Evolutionary conservation across 306 rosid genomes (phyloP), one percentile per base, ranked within the genome.

Genomic region (Coriaria nepalensis): DNA sequence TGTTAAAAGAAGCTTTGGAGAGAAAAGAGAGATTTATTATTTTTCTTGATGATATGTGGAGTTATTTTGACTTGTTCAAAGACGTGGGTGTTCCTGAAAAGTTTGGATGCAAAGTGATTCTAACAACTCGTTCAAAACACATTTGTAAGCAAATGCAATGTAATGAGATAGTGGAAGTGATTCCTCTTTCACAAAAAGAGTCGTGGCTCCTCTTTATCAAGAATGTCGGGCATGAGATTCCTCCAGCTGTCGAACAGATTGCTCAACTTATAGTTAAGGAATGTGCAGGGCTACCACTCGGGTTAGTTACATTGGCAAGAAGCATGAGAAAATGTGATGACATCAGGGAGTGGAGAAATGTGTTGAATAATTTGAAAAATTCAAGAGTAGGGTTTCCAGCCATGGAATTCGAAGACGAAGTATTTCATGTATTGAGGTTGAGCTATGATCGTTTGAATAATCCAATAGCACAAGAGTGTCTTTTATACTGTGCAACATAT

Each of bases 31-130:
- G 43, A 29, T 53, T 63, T 59, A 51, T 59, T 4, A 4, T 69
- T 4, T 38, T 69, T 7, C 43, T 69, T 9, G 80, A 74, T 9
- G 80, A 69, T 40, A 2, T 74, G 11, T 71, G 71, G 78, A 44
- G 8, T 7, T 6, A 11, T 2, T 2, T 68, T 32, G 68, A 73
- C 5, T 37, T 73, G 4, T 20, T 20, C 29, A 12, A 34, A 36
- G 43, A 0, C 9, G 12, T 68, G 4, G 74, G 79, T 13, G 13
- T 69, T 11, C 69, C 68, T 20, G 29, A 20, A 9, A 8, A 8
- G 13, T 47, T 51, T 20, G 59, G 57, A 0, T 29, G 47, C 36
- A 75, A 56, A 38, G 14, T 70, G 20, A 56, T 75, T 44, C 5
- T 75, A 0, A 70, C 69, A 6, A 45, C 41, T 5, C 66, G 73